Percentiles rank a stretch among this genome's conserved stretches.
Conservation (phyloP, 129 eudicot genomes). For the Escallonia herrerae region DNA sequence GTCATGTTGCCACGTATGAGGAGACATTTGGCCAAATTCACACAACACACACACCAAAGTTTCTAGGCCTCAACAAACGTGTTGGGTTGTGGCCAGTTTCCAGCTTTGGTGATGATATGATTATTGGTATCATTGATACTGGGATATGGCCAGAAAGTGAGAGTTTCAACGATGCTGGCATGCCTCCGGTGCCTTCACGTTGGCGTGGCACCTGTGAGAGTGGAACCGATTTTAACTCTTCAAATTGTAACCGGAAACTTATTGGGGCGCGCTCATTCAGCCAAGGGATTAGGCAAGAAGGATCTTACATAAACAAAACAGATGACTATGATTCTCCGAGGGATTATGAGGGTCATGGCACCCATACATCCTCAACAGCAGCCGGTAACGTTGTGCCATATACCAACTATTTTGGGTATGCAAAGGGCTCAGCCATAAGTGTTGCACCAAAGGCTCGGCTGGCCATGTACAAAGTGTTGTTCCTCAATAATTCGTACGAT, state of each 20-base stretch:
- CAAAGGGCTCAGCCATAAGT: conserved; percentile 44
- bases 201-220: conserved; percentile 47
- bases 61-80: conserved; percentile 28
- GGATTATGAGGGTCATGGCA: conserved; percentile 46
- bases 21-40: conserved; percentile 36
- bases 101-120: conserved; percentile 40
- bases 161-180: conserved; percentile 41
- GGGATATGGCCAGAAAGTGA: conserved; percentile 53
- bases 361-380: conserved; percentile 50
- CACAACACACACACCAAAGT: conserved; percentile 40
- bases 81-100: conserved; percentile 41
- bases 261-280: conserved; percentile 49
- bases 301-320: conserved; percentile 17
- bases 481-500: conserved; percentile 21
- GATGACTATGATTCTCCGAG: conserved; percentile 47
- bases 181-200: conserved; percentile 39
- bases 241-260: conserved; percentile 30
- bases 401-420: conserved; percentile 40
- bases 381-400: conserved; percentile 25
- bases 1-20: conserved; percentile 29
- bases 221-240: conserved; percentile 20
- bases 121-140: conserved; percentile 41
- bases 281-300: conserved; percentile 33
- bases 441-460: conserved; percentile 51
- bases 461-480: conserved; percentile 54